These are phyloP conservation scores for Claviceps arundinis DNA, from an alignment of 2,329 filamentous ascomycete species.

Conservation along the genomic window DNA sequence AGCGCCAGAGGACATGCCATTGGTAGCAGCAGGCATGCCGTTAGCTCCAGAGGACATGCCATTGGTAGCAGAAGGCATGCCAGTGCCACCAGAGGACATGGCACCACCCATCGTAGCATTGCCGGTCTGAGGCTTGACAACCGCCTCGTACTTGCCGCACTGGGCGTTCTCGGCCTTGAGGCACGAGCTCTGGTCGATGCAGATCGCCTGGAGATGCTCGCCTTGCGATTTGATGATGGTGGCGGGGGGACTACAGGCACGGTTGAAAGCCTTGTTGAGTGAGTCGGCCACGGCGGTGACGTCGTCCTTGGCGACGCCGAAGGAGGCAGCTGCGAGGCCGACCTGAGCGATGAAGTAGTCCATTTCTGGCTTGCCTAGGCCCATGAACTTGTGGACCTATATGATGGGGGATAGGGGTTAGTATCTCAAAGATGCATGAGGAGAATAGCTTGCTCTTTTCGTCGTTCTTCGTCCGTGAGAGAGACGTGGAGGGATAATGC, in stretches of 20 bases:
- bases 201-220: conserved; percentile 40
- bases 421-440: neutral
- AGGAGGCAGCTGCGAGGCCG: conserved; percentile 39
- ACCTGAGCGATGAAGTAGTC: conserved; percentile 49
- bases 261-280: conserved; percentile 37
- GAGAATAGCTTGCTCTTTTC: neutral
- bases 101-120: conserved; percentile 7
- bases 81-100: conserved; percentile 3
- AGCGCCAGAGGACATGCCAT: conserved; percentile 4
- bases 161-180: conserved; percentile 29
- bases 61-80: conserved; percentile 4
- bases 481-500: neutral
- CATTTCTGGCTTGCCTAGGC: conserved; percentile 34
- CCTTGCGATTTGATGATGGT: conserved; percentile 31
- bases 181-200: conserved; percentile 32
- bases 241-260: conserved; percentile 33
- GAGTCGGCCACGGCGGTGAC: conserved; percentile 32
- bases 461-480: too few relatives aligned
- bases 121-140: conserved; percentile 8
- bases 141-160: conserved; percentile 30
- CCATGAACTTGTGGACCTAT: conserved; percentile 48
- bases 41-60: neutral
- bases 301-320: conserved; percentile 43
- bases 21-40: too few relatives aligned
- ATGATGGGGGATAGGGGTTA: neutral